Base-by-base conservation (phyloP, 768 basidiomycete species). In the Epithele typhae region DNA sequence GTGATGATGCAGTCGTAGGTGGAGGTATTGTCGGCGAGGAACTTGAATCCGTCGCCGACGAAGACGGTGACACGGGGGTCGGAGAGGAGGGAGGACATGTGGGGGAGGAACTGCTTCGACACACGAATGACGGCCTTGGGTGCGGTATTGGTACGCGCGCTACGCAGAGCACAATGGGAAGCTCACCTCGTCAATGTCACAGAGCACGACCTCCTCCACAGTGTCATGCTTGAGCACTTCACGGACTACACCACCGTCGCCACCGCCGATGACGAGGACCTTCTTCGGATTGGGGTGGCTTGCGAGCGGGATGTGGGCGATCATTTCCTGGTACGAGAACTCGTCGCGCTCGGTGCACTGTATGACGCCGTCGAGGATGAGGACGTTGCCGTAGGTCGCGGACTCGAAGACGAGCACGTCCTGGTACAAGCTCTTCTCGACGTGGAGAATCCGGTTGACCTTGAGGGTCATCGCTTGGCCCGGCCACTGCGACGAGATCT, bases 311-410 rank as follows among this genome's bases (percentile, higher is more conserved):
- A 99, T 71, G 70, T 98, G 95, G 5, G 95, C 78, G 60, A 99
- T 98, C 95, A 98, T 96, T 72, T 99, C 95, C 62, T 97, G 93
- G 68, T 98, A 97, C 92, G 94, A 93, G 69, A 99, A 99, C 68
- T 99, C 96, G 62, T 99, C 96, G 38, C 94, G 83, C 69, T 99
- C 96, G 2, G 94, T 96, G 71, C 88, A 92, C 66, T 99, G 95
- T 56, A 99, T 88, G 45, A 87, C 92, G 43, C 92, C 90, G 63
- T 99, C 95, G 24, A 99, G 81, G 17, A 94, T 84, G 46, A 99
- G 78, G 37, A 98, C 93, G 60, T 97, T 97, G n/a, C 95, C 95
- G 62, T 87, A 95, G 1, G 92, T 90, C 71, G 90, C 92, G 0
- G 91, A 93, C 65, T 93, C 84, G 61, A 98, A 97, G 45, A 99